Evolutionary conservation across 306 rosid species (phyloP), one percentile per base, ranked within the genome.

Genomic region (Glycyrrhiza uralensis): DNA sequence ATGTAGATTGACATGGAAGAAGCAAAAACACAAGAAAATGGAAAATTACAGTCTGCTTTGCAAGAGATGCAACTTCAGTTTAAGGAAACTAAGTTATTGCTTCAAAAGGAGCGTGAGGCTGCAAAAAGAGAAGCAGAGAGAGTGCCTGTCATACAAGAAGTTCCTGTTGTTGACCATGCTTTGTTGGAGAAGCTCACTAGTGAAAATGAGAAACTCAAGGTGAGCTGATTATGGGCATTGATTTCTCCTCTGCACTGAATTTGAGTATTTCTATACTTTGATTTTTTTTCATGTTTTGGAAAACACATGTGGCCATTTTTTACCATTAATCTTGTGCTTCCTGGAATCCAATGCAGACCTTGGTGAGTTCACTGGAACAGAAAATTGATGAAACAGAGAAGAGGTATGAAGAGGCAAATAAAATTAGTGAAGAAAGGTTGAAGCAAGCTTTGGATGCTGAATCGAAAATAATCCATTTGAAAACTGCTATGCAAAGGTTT

Each of bases 141-240:
- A 68, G 85, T 51, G 15, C 96, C 97, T 35, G 66, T 88, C 44
- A 78, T 95, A 79, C 96, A 95, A 70, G 96, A 95, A 89, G 85
- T 95, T 89, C 96, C 97, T 36, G 97, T 92, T 85, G 80, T 95
- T 74, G 99, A 95, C 82, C 68, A 87, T 82, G 85, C 79, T 74
- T 72, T 84, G 87, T 10, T 92, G 76, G 96, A 87, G 82, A 89
- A 88, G 82, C 92, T 95, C 58, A 77, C 85, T 24, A 75, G 74
- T 72, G 99, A 95, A 90, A 95, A 95, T 75, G 96, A 95, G 81
- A 90, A 89, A 72, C 99, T 95, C 72, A 95, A 92, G 99, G 99
- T 95, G 71, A 74, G 81, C 52, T 67, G 71, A 63, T 61, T 66
- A 28, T 76, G 70, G 72, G 54, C 61, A 54, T 66, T 59, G 49